Evolutionary conservation across 768 basidiomycete genomes (phyloP).

Genomic region (Pleurotus giganteus): DNA sequence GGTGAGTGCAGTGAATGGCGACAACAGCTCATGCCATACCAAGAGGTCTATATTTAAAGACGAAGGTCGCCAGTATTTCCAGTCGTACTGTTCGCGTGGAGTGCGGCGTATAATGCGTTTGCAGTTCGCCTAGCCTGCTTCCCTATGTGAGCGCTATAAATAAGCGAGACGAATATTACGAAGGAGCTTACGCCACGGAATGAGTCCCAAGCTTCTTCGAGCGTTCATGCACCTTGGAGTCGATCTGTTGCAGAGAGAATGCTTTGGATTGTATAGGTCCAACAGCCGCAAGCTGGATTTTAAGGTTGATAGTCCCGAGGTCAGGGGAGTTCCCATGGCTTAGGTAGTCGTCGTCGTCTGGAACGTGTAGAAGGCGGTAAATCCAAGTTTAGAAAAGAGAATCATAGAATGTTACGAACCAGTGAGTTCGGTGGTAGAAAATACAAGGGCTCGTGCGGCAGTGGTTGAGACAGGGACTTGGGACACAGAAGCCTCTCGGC

Average conservation of each 20-base stretch:
- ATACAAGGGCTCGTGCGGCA: slow-evolving; percentile 14
- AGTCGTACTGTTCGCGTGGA: neutral
- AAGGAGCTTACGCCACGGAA: slow-evolving; percentile 12
- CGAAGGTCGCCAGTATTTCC: slow-evolving; percentile 10
- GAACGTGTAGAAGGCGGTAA: no score
- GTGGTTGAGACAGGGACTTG: slow-evolving; percentile 8
- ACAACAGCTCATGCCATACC: slow-evolving; percentile 1
- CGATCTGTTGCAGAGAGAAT: neutral
- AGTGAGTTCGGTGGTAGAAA: slow-evolving; percentile 19
- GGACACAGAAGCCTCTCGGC: neutral
- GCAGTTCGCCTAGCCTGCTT: slow-evolving; percentile 12
- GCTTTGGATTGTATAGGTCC: neutral
- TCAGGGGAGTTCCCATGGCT: slow-evolving; percentile 4
- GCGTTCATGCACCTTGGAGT: slow-evolving; percentile 17
- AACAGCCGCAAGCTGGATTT: slow-evolving; percentile 1
- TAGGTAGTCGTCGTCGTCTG: slow-evolving; percentile 21
- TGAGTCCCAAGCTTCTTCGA: slow-evolving; percentile 17
- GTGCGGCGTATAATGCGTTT: neutral
- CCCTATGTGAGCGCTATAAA: neutral
- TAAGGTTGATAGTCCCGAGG: slow-evolving; percentile 16
- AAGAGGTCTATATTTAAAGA: slow-evolving; percentile 18
- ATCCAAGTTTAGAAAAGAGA: neutral
- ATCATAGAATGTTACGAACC: no score
- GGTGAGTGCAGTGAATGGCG: neutral
- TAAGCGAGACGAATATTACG: neutral